phyloP scores from a whole-genome alignment of 495 filamentous ascomycete genomes.

The Talaromyces borbonicus region DNA sequence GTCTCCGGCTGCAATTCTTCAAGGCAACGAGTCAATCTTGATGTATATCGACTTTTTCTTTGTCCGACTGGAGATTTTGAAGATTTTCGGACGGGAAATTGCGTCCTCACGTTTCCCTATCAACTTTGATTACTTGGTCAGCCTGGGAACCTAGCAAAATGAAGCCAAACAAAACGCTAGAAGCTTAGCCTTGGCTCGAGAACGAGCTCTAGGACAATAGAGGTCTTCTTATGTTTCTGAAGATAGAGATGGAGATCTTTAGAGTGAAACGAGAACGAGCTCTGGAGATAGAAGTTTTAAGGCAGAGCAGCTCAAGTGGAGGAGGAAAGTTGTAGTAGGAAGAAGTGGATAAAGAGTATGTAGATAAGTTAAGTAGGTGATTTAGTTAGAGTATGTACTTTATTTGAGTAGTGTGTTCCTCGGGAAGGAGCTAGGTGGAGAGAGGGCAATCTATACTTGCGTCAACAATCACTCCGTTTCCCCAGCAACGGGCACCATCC shows the following conservation, averaged over 20 bases:
- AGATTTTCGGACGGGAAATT: conserved; percentile 6
- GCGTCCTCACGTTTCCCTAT: conserved; percentile 8
- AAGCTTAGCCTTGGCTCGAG: conserved; percentile 11
- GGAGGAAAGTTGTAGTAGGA: no score
- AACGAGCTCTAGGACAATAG: conserved; percentile 4
- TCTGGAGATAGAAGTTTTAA: no score
- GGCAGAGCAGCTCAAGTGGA: no score
- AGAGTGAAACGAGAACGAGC: no score
- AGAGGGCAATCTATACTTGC: conserved; percentile 1
- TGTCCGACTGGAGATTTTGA: conserved; percentile 6
- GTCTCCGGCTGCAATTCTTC: conserved; percentile 1
- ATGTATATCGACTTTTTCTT: neutral
- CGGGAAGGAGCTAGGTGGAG: conserved; percentile 3
- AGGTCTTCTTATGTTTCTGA: conserved; percentile 1
- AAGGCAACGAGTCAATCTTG: neutral
- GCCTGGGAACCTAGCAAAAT: conserved; percentile 5
- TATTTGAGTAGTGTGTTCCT: no score
- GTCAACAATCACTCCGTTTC: conserved; percentile 8
- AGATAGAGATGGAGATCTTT: no score
- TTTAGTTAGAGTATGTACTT: neutral
- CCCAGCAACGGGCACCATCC: conserved; percentile 4
- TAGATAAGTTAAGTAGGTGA: neutral
- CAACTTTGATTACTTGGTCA: conserved; percentile 5
- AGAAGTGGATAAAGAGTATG: no score
- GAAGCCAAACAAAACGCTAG: conserved; percentile 6